phyloP scores from a whole-genome alignment of 2,329 filamentous ascomycete species.

The Microsporum audouinii region DNA sequence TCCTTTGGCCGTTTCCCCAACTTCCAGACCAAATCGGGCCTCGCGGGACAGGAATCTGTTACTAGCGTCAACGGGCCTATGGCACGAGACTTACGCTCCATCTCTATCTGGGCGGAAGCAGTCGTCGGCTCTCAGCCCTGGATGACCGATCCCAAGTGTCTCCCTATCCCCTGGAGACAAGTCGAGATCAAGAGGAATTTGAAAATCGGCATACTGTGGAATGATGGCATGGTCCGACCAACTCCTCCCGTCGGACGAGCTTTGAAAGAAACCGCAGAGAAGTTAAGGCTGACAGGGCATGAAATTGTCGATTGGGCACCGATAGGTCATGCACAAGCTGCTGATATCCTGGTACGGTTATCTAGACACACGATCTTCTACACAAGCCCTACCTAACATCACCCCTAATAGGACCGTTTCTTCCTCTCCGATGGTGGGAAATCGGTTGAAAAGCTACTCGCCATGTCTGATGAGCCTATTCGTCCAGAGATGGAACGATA shows the following conservation, averaged over 20 bases:
- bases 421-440: constrained; percentile 44
- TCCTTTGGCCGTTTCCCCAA: constrained; percentile 45
- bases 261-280: constrained; percentile 24
- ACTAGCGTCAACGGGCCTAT: constrained; percentile 31
- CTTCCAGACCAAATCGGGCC: constrained; percentile 41
- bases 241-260: constrained; percentile 37
- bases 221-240: constrained; percentile 42
- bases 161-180: constrained; percentile 30
- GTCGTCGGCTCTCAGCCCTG: constrained; percentile 28
- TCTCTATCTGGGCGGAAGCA: constrained; percentile 27
- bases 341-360: constrained; percentile 29
- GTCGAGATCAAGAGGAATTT: constrained; percentile 25
- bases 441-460: constrained; percentile 23
- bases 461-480: constrained; percentile 24
- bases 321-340: constrained; percentile 36
- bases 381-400: no score
- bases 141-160: constrained; percentile 28
- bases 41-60: constrained; percentile 32
- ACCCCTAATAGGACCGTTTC: constrained; percentile 10
- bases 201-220: constrained; percentile 37
- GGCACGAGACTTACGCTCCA: constrained; percentile 23
- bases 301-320: constrained; percentile 34
- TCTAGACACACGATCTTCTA: background rate
- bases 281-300: constrained; percentile 28
- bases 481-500: constrained; percentile 41